Percentiles rank a stretch among this genome's conserved stretches.
Conservation (phyloP, 352 stramenopile genomes). For the Phytophthora lateralis region DNA sequence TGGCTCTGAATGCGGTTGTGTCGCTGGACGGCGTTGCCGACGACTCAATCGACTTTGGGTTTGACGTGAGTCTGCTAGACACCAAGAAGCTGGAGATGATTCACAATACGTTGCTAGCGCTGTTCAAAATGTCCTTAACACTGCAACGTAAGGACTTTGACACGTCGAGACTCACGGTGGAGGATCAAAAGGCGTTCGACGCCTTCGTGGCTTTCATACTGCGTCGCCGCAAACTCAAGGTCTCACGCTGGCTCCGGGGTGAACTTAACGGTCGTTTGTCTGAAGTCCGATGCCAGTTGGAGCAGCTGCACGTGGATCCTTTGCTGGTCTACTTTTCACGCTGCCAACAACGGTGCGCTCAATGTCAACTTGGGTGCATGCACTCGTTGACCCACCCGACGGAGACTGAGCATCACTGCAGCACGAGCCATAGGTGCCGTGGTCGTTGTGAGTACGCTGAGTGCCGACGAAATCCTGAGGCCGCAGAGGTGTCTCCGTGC, state of each 20-base stretch:
- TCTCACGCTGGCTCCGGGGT: conserved; percentile 20
- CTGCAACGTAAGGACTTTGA: conserved; percentile 8
- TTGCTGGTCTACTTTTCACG: conserved; percentile 38
- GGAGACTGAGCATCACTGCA: conserved; percentile 40
- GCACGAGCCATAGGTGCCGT: conserved; percentile 39
- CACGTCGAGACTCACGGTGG: conserved; percentile 5
- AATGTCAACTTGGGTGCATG: conserved; percentile 66
- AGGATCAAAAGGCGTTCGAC: conserved; percentile 33
- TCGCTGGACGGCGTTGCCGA: conserved; percentile 38
- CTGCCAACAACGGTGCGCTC: conserved; percentile 48
- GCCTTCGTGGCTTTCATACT: conserved; percentile 32
- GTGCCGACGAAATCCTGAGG: neutral
- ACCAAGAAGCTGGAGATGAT: conserved; percentile 2
- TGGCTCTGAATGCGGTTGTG: conserved; percentile 12
- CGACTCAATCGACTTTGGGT: conserved; percentile 44
- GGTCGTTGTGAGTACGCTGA: conserved; percentile 43
- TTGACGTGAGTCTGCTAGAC: conserved; percentile 24
- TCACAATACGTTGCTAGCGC: conserved; percentile 3
- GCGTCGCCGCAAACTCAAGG: conserved; percentile 31
- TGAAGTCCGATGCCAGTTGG: conserved; percentile 17
- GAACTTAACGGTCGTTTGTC: conserved; percentile 20
- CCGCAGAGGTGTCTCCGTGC: conserved; percentile 23
- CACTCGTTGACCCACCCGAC: conserved; percentile 32
- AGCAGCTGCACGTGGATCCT: conserved; percentile 10
- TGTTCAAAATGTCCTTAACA: conserved; percentile 9